Evolutionary conservation across 2,329 filamentous ascomycete genomes (phyloP).

Genomic region (Diaporthe longicolla): DNA sequence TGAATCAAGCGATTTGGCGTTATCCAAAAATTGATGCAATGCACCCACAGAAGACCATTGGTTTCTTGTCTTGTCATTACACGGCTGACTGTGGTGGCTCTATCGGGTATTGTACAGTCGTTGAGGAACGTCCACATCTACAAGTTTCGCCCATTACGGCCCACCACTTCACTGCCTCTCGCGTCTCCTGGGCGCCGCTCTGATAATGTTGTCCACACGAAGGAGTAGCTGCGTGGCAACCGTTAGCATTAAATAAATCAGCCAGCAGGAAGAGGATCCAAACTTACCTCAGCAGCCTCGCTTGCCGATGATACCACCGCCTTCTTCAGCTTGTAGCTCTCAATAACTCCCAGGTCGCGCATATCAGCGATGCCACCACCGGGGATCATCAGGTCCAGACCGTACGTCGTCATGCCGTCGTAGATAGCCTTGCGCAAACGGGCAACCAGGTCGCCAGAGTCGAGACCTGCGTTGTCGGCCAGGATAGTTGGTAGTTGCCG

Average conservation of each 20-base stretch:
- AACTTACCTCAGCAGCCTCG: constrained; percentile 91
- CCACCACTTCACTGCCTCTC: constrained; percentile 75
- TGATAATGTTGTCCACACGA: constrained; percentile 97
- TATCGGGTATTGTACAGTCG: constrained; percentile 45
- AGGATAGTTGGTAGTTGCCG: constrained; percentile 96
- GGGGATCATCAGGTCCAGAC: constrained; percentile 88
- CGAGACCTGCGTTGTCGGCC: constrained; percentile 96
- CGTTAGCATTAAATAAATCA: constrained; percentile 35
- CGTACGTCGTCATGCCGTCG: constrained; percentile 92
- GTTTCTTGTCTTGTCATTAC: constrained; percentile 39
- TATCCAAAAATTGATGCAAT: neutral
- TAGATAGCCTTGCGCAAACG: constrained; percentile 94
- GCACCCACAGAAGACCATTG: constrained; percentile 10
- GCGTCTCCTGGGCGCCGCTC: constrained; percentile 86
- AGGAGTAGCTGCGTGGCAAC: constrained; percentile 77
- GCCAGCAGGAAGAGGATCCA: neutral
- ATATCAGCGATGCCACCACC: constrained; percentile 96
- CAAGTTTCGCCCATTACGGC: constrained; percentile 3
- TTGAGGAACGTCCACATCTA: constrained; percentile 21
- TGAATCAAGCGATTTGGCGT: neutral
- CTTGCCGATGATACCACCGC: constrained; percentile 98
- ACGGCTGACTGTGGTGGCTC: constrained; percentile 40
- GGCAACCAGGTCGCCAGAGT: constrained; percentile 93
- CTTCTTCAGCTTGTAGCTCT: constrained; percentile 98
- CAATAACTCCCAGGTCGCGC: constrained; percentile 93